These are phyloP conservation scores for Colletotrichum falcatum DNA, from an alignment of 2,329 filamentous ascomycete genomes.

Conservation along the genomic window DNA sequence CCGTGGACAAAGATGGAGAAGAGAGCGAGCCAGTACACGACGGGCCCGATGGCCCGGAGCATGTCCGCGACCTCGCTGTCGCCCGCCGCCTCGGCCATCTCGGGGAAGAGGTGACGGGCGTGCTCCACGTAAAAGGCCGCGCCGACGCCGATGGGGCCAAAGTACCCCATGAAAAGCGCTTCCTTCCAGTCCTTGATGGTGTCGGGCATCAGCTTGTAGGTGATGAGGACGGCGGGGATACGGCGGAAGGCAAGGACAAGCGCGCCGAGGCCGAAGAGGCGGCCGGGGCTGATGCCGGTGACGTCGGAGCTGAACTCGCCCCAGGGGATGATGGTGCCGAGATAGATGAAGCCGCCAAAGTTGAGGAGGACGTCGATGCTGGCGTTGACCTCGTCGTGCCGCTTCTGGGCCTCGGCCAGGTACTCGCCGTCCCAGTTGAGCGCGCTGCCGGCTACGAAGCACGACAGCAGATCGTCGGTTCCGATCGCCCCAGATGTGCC, in stretches of 20 bases:
- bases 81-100: constrained; percentile 49
- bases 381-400: constrained; percentile 71
- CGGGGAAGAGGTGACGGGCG: constrained; percentile 56
- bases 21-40: constrained; percentile 57
- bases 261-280: constrained; percentile 64
- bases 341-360: constrained; percentile 70
- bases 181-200: constrained; percentile 66
- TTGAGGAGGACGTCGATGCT: constrained; percentile 70
- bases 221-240: constrained; percentile 65
- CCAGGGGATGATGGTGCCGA: constrained; percentile 69
- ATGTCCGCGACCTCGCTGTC: constrained; percentile 50
- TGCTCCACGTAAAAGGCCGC: constrained; percentile 79
- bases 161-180: constrained; percentile 73
- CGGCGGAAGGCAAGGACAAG: constrained; percentile 66
- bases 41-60: constrained; percentile 52
- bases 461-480: constrained; percentile 70
- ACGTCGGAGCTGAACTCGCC: constrained; percentile 63
- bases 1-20: constrained; percentile 61
- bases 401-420: constrained; percentile 64
- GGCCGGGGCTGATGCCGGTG: constrained; percentile 64
- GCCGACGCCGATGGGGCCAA: constrained; percentile 82
- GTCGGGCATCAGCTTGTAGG: constrained; percentile 67
- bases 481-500: constrained; percentile 69
- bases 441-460: constrained; percentile 69
- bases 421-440: constrained; percentile 74